phyloP scores from a whole-genome alignment of 176 grass and related monocot species.

The Pharus latifolius region DNA sequence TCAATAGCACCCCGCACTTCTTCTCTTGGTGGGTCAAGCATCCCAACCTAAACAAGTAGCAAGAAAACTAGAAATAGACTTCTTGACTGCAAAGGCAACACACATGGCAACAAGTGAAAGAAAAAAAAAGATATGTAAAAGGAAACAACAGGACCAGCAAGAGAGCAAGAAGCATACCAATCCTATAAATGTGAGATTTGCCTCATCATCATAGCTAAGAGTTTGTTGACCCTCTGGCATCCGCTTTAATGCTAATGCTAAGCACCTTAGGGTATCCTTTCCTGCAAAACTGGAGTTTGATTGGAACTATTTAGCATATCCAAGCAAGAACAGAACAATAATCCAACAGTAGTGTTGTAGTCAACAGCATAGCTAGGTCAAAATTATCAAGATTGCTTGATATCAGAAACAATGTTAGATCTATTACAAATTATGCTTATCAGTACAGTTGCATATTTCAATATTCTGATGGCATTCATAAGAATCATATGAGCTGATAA shows the following conservation, averaged over 20 bases:
- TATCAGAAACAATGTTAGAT: background rate
- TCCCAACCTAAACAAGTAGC: slow-evolving; percentile 63
- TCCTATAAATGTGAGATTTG: slow-evolving; percentile 95
- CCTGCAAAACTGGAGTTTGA: slow-evolving; percentile 79
- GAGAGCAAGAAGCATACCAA: slow-evolving; percentile 47
- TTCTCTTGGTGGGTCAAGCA: slow-evolving; percentile 96
- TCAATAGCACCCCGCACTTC: slow-evolving; percentile 85
- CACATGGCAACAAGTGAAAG: background rate
- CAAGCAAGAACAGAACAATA: background rate
- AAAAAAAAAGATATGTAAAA: background rate
- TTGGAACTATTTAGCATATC: slow-evolving; percentile 21
- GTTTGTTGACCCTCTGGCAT: slow-evolving; percentile 86
- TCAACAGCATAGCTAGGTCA: background rate
- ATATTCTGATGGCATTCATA: background rate
- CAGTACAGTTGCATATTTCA: slow-evolving; percentile 5
- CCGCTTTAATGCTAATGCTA: slow-evolving; percentile 88
- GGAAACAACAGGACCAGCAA: background rate
- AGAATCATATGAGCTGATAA: background rate
- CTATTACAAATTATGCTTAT: background rate
- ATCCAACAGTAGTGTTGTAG: background rate
- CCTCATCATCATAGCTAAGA: slow-evolving; percentile 70
- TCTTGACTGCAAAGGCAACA: background rate
- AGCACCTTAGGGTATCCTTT: slow-evolving; percentile 79
- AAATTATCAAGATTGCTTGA: background rate
- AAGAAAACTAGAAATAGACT: slow-evolving; percentile 10